Evolutionary conservation across 257 asterid genomes (phyloP), one percentile per base, ranked within the genome.

Genomic region (Datura wrightii): DNA sequence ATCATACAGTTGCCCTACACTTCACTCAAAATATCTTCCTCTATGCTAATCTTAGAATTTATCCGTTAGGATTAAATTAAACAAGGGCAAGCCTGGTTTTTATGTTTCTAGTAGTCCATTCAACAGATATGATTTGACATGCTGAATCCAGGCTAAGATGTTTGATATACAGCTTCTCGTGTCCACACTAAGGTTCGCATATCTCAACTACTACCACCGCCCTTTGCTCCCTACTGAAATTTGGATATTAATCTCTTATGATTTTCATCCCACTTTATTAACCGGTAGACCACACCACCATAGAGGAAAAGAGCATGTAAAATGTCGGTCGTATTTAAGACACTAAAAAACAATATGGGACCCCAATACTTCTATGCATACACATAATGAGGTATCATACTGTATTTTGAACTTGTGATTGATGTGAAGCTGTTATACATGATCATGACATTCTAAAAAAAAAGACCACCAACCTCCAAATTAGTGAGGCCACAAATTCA

Each of bases 41-140:
- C 80, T 44, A 19, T 11, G 39, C 80, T 72, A 46, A 19, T 46
- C 80, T 19, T 19, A 46, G 2, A 72, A 31, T n/a, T 46, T 72
- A 72, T 72, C 80, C 80, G 16, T 72, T 72, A 10, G 39, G n/a
- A 44, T 72, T 72, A 46, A 65, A 19, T 72, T 44, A 72, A 72
- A n/a, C 79, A 42, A 71, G 55, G 56, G 37, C 8, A 44, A 71
- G 18, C 55, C 37, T 18, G 79, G 36, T 72, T 44, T 72, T 72
- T n/a, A 10, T 72, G 58, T 44, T 46, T 72, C 39, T 11, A 44
- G 58, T 72, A 44, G 58, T 72, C 79, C 2, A 71, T 71, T 70
- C 79, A 42, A 16, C 36, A 70, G 56, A 42, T 71, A 9, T 44
- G 80, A 44, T 72, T 10, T n/a, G 56, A 70, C 16, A 41, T 18